Conservation (phyloP, 805 yeast species). For the Kodamaea kakaduensis region DNA sequence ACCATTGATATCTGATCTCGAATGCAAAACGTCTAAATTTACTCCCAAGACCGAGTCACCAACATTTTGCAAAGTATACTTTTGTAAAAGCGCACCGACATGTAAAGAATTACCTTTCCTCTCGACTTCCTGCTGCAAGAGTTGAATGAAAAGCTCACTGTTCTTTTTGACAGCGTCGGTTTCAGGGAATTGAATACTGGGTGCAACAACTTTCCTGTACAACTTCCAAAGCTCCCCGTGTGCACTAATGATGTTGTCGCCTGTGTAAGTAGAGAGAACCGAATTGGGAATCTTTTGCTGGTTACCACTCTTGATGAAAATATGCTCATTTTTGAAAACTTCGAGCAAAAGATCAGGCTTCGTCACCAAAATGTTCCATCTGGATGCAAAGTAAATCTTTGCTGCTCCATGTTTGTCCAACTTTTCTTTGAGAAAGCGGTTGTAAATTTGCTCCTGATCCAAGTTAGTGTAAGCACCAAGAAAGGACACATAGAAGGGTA, state of each 20-base stretch:
- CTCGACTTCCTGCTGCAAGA: slow-evolving; percentile 18
- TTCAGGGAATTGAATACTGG: slow-evolving; percentile 50
- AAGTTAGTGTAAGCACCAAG: slow-evolving; percentile 39
- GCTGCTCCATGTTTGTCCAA: slow-evolving; percentile 54
- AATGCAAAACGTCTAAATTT: slow-evolving; percentile 38
- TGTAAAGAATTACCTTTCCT: slow-evolving; percentile 11
- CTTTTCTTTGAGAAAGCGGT: slow-evolving; percentile 38
- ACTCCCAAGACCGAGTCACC: slow-evolving; percentile 50
- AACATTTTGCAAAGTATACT: slow-evolving; percentile 46
- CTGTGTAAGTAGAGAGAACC: slow-evolving; percentile 51
- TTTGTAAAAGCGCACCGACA: slow-evolving; percentile 43
- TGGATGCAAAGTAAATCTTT: slow-evolving; percentile 54
- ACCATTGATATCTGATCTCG: slow-evolving; percentile 17
- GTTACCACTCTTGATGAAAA: slow-evolving; percentile 57
- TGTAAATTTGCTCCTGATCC: slow-evolving; percentile 49
- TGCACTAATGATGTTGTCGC: slow-evolving; percentile 58
- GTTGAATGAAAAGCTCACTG: slow-evolving; percentile 27
- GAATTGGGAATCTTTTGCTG: slow-evolving; percentile 55
- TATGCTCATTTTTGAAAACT: slow-evolving; percentile 45
- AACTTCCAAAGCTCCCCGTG: slow-evolving; percentile 50
- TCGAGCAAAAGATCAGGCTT: slow-evolving; percentile 45
- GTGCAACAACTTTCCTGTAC: slow-evolving; percentile 43
- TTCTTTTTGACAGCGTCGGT: slow-evolving; percentile 36
- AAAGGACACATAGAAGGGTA: slow-evolving; percentile 58
- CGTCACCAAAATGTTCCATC: slow-evolving; percentile 56